Base-by-base conservation (phyloP, 163 green algal species). In the Scenedesmus sp. region DNA sequence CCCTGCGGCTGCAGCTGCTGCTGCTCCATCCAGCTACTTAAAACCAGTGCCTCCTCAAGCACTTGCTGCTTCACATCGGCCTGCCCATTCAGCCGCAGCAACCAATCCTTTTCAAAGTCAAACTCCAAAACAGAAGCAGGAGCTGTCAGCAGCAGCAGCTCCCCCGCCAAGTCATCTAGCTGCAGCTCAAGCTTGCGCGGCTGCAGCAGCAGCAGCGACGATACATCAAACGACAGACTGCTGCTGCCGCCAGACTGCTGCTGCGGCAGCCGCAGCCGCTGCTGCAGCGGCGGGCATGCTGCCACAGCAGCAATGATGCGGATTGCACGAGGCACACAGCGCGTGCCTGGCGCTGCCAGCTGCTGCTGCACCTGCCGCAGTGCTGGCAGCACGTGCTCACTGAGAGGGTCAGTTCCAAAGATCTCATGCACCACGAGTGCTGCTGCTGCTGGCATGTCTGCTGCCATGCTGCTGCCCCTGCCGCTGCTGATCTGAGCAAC, bases 351-450 rank as follows among this genome's bases (percentile, higher is more conserved):
- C 3, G 64, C 84, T 56, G 70, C 73, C 9, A 70, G n/a, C 20
- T 89, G 2, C 88, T 92, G 91, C 88, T 95, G 92, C 20, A 94
- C 93, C 3, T 94, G 85, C 23, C 73, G 86, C 87, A 95, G 73
- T 23, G 66, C 90, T 83, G 93, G 90, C 67, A 95, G 90, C 83
- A 95, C 91, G 20, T 94, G 92, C 59, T 95, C 93, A 8, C 73
- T 90, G 3, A 95, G 90, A 4, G 93, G 93, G 88, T 95, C 93
- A 9, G 90, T 93, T 12, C 93, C 93, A 66, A 95, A 95, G 26
- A 95, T 92, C 90, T 95, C 93, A 52, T 95, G 93, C n/a, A 95
- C 66, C 66, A 95, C 87, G 16, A 95, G 60, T 0, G 56, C 26
- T 4, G 93, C 91, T 3, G 60, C 52, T 89, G 56, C 89, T 7